phyloP scores from a whole-genome alignment of 2,329 filamentous ascomycete genomes.

The Colletotrichum sp. region DNA sequence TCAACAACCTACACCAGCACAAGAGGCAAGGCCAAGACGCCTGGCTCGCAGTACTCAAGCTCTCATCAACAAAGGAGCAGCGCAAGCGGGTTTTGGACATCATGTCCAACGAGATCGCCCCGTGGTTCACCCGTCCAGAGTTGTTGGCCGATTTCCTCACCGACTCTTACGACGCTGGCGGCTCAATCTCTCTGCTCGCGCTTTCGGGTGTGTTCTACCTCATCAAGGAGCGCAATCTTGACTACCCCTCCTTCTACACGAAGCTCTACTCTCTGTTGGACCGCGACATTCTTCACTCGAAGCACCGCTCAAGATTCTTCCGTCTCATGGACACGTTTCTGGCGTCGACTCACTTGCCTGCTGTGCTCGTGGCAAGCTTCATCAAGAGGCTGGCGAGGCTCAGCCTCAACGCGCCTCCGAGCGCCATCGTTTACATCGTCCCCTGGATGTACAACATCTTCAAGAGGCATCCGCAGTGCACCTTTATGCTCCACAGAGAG shows the following conservation, averaged over 20 bases:
- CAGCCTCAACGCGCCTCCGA: slow-evolving; percentile 85
- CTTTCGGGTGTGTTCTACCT: slow-evolving; percentile 94
- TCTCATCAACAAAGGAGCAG: slow-evolving; percentile 72
- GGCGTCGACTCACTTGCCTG: slow-evolving; percentile 88
- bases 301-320: slow-evolving; percentile 92
- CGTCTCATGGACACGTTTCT: slow-evolving; percentile 91
- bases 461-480: slow-evolving; percentile 86
- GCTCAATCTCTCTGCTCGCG: slow-evolving; percentile 85
- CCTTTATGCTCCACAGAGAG: slow-evolving; percentile 93
- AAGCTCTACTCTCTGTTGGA: slow-evolving; percentile 95
- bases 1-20: slow-evolving; percentile 71
- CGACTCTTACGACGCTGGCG: slow-evolving; percentile 88
- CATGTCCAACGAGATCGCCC: slow-evolving; percentile 79
- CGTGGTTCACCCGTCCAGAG: slow-evolving; percentile 89
- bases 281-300: slow-evolving; percentile 85
- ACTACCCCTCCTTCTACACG: slow-evolving; percentile 92
- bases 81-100: slow-evolving; percentile 79
- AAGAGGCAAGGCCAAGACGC: slow-evolving; percentile 84
- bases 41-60: slow-evolving; percentile 80
- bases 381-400: slow-evolving; percentile 90
- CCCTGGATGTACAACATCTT: slow-evolving; percentile 97
- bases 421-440: slow-evolving; percentile 85
- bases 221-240: slow-evolving; percentile 90
- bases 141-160: slow-evolving; percentile 95
- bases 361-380: slow-evolving; percentile 90